A percentile compares a stretch with the other conserved stretches of the same genome.
These are phyloP conservation scores for Trametes pubescens DNA, from an alignment of 1,284 basidiomycete species.

Conservation along the genomic window DNA sequence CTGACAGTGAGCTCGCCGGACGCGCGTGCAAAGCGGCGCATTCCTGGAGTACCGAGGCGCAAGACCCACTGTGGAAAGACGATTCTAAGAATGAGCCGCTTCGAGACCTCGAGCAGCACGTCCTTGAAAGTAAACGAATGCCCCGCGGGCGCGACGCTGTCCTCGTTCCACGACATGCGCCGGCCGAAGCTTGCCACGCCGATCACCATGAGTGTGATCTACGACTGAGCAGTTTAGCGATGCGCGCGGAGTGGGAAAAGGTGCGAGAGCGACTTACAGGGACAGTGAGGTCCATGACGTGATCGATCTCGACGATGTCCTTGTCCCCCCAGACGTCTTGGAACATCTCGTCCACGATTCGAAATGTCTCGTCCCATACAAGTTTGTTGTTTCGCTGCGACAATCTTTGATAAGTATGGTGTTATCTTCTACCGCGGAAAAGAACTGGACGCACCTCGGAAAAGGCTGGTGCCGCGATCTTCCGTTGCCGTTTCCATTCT, in stretches of 20 bases:
- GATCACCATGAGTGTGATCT: conserved; percentile 67
- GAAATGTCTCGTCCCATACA: conserved; percentile 64
- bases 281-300: conserved; percentile 51
- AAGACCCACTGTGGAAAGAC: conserved; percentile 55
- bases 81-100: conserved; percentile 52
- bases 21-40: conserved; percentile 50
- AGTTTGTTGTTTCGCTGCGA: conserved; percentile 57
- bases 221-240: neutral
- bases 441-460: conserved; percentile 44
- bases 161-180: conserved; percentile 58
- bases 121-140: conserved; percentile 65
- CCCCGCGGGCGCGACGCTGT: conserved; percentile 49
- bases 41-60: conserved; percentile 45
- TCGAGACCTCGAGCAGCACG: conserved; percentile 57
- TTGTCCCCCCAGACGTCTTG: conserved; percentile 47
- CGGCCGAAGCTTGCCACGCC: conserved; percentile 66
- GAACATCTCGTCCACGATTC: conserved; percentile 48
- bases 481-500: conserved; percentile 68
- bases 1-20: conserved; percentile 59
- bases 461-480: conserved; percentile 52
- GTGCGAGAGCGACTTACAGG: conserved; percentile 47
- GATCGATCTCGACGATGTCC: conserved; percentile 42
- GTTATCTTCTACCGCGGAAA: too few relatives aligned
- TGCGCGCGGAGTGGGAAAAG: too few relatives aligned
- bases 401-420: too few relatives aligned